A percentile compares a stretch with the other conserved stretches of the same genome.
Conservation (phyloP, 257 asterid genomes). For the Plantago elongata region DNA sequence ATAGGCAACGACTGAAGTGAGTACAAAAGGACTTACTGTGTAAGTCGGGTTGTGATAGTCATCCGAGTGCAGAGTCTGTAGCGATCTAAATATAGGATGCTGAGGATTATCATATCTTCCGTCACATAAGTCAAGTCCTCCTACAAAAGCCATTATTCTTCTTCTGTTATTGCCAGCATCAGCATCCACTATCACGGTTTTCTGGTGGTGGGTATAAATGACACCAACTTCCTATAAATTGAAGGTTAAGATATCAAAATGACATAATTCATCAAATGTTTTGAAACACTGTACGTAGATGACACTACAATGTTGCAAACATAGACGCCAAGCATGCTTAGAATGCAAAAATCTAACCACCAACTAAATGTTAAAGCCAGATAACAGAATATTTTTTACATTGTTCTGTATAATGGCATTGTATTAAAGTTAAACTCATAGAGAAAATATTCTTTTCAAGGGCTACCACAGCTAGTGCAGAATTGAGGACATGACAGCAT, state of each 20-base stretch:
- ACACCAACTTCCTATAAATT: constrained; percentile 82
- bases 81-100: constrained; percentile 71
- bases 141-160: constrained; percentile 75
- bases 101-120: constrained; percentile 92
- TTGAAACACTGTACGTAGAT: constrained; percentile 3
- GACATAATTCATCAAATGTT: constrained; percentile 9
- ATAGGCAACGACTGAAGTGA: neutral
- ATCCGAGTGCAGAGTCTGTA: constrained; percentile 62
- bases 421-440: too few species aligned
- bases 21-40: constrained; percentile 42
- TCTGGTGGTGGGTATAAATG: constrained; percentile 97
- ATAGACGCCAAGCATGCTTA: neutral
- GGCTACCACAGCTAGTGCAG: too few species aligned
- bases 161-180: constrained; percentile 88
- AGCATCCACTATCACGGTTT: constrained; percentile 86
- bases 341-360: neutral
- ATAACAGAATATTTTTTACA: neutral
- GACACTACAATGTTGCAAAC: constrained; percentile 6
- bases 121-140: constrained; percentile 92
- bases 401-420: too few species aligned
- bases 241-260: constrained; percentile 19
- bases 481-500: neutral
- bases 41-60: constrained; percentile 96
- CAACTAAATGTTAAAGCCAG: neutral
- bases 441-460: too few species aligned